Evolutionary conservation across 345 rosid genomes (phyloP).

Genomic region (Syzygium jambos): DNA sequence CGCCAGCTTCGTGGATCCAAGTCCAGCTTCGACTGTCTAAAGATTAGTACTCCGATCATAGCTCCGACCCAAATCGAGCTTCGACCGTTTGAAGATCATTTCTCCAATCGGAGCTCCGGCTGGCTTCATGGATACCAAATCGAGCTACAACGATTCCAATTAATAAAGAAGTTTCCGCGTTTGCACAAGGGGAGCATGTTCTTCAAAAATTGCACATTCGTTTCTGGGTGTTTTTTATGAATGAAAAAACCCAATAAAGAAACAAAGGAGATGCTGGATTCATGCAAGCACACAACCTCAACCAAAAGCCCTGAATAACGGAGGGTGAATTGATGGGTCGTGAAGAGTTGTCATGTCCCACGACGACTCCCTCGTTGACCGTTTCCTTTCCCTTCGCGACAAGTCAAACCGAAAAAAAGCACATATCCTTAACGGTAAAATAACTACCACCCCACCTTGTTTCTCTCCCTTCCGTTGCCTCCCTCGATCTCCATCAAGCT

Average conservation of each 20-base stretch:
- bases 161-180: not conserved
- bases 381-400: conserved; percentile 15
- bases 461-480: conserved; percentile 33
- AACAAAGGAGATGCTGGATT: not conserved
- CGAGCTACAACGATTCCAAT: not conserved
- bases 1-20: not conserved
- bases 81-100: not conserved
- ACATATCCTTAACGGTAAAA: conserved; percentile 1
- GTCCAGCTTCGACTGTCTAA: not conserved
- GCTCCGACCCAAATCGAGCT: not conserved
- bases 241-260: not conserved
- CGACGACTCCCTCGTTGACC: conserved; percentile 22
- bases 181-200: not conserved
- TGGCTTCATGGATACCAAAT: no score
- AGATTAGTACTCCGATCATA: not conserved
- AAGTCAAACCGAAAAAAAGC: not conserved
- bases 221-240: not conserved
- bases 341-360: conserved; percentile 3
- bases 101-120: no score
- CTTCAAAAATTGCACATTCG: not conserved
- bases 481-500: not conserved
- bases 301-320: not conserved
- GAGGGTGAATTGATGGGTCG: not conserved
- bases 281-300: not conserved
- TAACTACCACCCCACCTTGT: conserved; percentile 9